Percentiles rank a stretch among this genome's conserved stretches.
Conservation (phyloP, 2,329 filamentous ascomycete species). For the Aspergillus ustus region DNA sequence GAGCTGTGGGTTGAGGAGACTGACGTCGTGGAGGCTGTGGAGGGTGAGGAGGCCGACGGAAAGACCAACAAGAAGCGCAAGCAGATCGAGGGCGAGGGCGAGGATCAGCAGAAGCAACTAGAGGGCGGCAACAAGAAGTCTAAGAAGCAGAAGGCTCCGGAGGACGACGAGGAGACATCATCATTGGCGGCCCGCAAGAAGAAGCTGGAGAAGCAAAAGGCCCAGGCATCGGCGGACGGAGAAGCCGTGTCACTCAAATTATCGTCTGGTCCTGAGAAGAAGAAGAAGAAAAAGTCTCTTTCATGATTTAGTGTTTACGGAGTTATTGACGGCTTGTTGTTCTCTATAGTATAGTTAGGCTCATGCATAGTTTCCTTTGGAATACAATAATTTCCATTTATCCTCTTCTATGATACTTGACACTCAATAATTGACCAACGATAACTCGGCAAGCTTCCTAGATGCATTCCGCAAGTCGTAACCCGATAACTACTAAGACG, state of each 20-base stretch:
- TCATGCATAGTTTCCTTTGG: conserved; percentile 33
- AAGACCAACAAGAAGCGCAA: conserved; percentile 62
- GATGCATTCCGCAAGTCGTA: not conserved
- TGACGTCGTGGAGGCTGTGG: conserved; percentile 65
- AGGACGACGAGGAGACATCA: conserved; percentile 43
- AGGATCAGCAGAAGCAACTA: conserved; percentile 32
- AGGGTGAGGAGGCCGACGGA: conserved; percentile 37
- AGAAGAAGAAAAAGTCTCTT: conserved; percentile 48
- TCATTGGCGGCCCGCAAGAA: conserved; percentile 48
- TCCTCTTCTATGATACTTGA: not conserved
- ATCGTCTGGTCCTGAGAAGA: conserved; percentile 31
- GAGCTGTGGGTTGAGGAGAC: conserved; percentile 86
- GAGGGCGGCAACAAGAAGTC: conserved; percentile 42
- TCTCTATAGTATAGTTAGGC: conserved; percentile 19
- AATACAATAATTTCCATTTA: not conserved
- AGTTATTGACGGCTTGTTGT: conserved; percentile 1
- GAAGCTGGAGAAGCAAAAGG: conserved; percentile 56
- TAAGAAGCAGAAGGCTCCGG: conserved; percentile 45
- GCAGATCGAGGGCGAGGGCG: conserved; percentile 32
- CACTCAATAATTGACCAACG: not conserved
- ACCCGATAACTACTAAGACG: conserved; percentile 18
- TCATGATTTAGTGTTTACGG: conserved; percentile 38
- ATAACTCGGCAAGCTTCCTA: not conserved
- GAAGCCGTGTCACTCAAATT: conserved; percentile 36
- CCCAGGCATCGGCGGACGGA: conserved; percentile 51